Conservation (phyloP, 306 rosid species). For the Glycine latifolia region DNA sequence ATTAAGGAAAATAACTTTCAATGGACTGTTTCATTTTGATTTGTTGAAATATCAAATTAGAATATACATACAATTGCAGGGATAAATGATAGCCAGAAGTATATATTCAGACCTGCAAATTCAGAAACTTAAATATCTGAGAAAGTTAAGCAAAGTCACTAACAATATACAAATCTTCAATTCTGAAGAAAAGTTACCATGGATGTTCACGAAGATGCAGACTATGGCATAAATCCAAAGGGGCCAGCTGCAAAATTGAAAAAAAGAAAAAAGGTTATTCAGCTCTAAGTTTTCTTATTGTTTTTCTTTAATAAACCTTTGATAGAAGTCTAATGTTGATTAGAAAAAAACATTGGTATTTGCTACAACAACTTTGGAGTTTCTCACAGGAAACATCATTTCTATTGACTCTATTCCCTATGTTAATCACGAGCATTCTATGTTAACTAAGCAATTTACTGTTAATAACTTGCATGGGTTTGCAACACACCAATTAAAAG, state of each 20-base stretch:
- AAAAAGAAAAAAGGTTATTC: conserved; percentile 30
- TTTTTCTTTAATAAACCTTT: conserved; percentile 14
- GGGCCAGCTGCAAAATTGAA: conserved; percentile 73
- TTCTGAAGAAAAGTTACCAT: conserved; percentile 61
- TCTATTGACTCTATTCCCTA: not conserved
- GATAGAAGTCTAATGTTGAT: not conserved
- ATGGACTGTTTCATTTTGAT: conserved; percentile 19
- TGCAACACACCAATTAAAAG: conserved; percentile 13
- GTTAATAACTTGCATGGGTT: not conserved
- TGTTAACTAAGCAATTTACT: not conserved
- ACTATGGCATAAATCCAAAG: conserved; percentile 94
- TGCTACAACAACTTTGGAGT: not conserved
- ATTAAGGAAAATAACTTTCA: conserved; percentile 6
- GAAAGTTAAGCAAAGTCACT: conserved; percentile 41
- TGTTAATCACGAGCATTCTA: not conserved
- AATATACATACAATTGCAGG: conserved; percentile 83
- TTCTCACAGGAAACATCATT: not conserved
- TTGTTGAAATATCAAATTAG: conserved; percentile 32
- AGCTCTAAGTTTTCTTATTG: conserved; percentile 30
- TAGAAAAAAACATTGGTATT: not conserved
- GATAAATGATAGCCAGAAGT: conserved; percentile 97
- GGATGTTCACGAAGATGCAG: conserved; percentile 87
- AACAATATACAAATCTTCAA: conserved; percentile 1
- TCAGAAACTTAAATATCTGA: conserved; percentile 29
- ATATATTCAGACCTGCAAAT: conserved; percentile 81